Evolutionary conservation across 2,329 filamentous ascomycete species (phyloP).

Genomic region (Microdochium trichocladiopsis): DNA sequence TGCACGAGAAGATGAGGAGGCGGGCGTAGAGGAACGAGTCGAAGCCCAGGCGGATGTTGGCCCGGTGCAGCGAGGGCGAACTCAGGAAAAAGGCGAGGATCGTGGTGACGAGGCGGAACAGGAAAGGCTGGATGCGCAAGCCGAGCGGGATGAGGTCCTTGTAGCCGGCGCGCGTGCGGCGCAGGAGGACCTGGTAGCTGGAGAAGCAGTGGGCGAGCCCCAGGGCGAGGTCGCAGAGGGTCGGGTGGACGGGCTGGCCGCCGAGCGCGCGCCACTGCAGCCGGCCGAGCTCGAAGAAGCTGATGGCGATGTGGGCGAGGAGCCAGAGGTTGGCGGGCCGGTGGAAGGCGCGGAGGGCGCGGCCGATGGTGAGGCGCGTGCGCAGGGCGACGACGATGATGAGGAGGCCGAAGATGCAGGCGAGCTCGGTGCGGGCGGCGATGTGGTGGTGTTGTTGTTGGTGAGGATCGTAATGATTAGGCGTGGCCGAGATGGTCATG

Average conservation of each 20-base stretch:
- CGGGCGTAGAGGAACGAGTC: neutral
- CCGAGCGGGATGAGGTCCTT: neutral
- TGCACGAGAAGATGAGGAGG: neutral
- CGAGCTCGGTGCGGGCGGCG: neutral
- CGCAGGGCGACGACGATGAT: neutral
- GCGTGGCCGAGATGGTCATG: no score
- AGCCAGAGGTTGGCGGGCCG: neutral
- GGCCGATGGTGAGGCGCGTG: neutral
- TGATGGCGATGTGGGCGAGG: neutral
- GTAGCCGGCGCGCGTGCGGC: neutral
- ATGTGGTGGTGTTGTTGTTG: neutral
- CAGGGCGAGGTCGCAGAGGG: neutral
- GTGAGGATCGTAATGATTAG: neutral
- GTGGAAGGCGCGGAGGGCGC: neutral
- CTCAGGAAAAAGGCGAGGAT: neutral
- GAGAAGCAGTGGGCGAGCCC: neutral
- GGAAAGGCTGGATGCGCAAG: neutral
- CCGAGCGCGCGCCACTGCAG: neutral
- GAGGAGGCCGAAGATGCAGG: neutral
- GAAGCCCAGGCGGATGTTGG: neutral
- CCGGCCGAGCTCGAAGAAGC: neutral
- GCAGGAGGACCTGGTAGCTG: neutral
- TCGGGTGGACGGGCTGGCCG: neutral
- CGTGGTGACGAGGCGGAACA: neutral
- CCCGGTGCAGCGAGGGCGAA: neutral